Conservation (phyloP, 2,329 filamentous ascomycete genomes). For the Elsinoe perseae region DNA sequence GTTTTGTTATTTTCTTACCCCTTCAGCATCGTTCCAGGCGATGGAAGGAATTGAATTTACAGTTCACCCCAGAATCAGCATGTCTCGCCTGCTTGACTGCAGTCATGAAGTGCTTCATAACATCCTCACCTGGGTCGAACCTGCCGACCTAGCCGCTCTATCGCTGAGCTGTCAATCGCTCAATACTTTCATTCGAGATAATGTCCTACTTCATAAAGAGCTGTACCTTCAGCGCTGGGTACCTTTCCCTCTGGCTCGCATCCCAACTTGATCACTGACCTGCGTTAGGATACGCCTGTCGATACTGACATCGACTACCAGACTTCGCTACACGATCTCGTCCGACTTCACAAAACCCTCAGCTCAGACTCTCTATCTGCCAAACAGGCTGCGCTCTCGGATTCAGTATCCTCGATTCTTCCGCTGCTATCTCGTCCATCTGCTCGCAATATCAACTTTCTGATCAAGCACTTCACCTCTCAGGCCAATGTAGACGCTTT, state of each 20-base stretch:
- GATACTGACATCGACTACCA: background rate
- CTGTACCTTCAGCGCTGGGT: conserved; percentile 55
- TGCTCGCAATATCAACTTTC: conserved; percentile 40
- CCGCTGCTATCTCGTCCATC: conserved; percentile 23
- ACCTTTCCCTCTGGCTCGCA: conserved; percentile 21
- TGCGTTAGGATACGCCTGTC: background rate
- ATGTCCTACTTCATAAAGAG: conserved; percentile 53
- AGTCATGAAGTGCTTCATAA: conserved; percentile 57
- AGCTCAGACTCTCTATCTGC: background rate
- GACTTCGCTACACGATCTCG: background rate
- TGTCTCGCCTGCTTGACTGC: conserved; percentile 38
- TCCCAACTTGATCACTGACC: background rate
- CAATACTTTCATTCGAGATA: conserved; percentile 48
- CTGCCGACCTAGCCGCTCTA: conserved; percentile 49
- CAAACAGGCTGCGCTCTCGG: conserved; percentile 29
- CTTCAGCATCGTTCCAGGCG: background rate
- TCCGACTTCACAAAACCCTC: conserved; percentile 1
- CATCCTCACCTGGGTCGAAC: conserved; percentile 51
- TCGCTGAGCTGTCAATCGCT: conserved; percentile 48
- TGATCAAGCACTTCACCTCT: conserved; percentile 36
- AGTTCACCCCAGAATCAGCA: conserved; percentile 18
- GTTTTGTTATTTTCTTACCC: background rate
- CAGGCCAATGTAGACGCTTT: conserved; percentile 51
- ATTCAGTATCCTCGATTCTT: conserved; percentile 22
- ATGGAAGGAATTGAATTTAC: conserved; percentile 5